These are phyloP conservation scores for Fusarium clavum DNA, from an alignment of 2,329 filamentous ascomycete genomes.

Conservation along the genomic window DNA sequence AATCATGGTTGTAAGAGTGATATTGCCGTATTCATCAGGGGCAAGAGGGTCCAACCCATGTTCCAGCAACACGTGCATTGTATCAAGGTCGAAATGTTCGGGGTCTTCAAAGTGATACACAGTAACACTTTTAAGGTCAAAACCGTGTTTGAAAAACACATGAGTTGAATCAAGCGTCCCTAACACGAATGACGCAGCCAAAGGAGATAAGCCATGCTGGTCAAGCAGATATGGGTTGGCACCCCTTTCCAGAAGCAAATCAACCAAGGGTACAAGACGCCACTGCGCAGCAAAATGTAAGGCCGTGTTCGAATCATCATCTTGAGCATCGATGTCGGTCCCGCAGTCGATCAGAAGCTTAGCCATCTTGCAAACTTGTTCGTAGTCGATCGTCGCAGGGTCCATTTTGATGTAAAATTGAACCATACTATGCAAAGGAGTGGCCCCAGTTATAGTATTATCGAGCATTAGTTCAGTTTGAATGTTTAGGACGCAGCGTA, in stretches of 20 bases:
- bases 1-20: conserved; percentile 17
- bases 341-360: conserved; percentile 27
- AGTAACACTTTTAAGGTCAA: conserved; percentile 12
- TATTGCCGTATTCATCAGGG: not conserved
- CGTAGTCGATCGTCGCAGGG: not conserved
- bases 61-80: conserved; percentile 8
- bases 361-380: conserved; percentile 12
- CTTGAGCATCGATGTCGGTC: conserved; percentile 33
- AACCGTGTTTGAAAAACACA: conserved; percentile 29
- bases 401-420: not conserved
- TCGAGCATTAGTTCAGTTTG: not conserved
- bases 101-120: not conserved
- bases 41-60: conserved; percentile 33
- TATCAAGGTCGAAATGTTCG: not conserved
- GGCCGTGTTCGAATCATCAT: conserved; percentile 18
- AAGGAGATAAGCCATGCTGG: conserved; percentile 7
- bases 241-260: conserved; percentile 31
- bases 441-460: not conserved
- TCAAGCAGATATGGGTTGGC: conserved; percentile 34
- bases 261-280: not conserved
- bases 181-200: conserved; percentile 12
- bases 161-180: not conserved
- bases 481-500: conserved; percentile 31
- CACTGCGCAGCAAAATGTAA: conserved; percentile 23
- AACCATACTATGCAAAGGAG: conserved; percentile 32